Evolutionary conservation across 169 alveolate genomes (phyloP).

Genomic region (Prorocentrum cordatum): DNA sequence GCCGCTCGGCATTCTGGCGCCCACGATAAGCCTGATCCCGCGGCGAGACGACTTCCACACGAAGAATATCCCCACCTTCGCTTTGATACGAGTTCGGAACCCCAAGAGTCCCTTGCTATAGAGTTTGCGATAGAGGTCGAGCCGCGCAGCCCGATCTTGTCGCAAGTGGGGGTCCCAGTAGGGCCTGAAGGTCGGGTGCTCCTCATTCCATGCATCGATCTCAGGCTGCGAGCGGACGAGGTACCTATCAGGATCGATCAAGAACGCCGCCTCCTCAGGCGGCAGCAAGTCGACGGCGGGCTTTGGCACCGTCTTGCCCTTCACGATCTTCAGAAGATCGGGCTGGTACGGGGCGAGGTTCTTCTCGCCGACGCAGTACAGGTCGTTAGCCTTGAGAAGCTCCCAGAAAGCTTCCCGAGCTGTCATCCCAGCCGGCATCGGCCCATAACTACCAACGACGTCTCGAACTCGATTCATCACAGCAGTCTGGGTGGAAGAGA

Average conservation of each 20-base stretch:
- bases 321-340: slow-evolving; percentile 3
- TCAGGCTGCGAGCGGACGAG: background rate
- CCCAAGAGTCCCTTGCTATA: background rate
- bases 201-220: background rate
- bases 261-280: background rate
- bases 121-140: background rate
- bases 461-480: too few relatives aligned
- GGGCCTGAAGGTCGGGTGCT: background rate
- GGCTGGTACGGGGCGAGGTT: background rate
- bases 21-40: background rate
- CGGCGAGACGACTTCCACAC: background rate
- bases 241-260: background rate
- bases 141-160: background rate
- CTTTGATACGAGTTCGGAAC: background rate
- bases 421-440: background rate
- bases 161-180: slow-evolving; percentile 8
- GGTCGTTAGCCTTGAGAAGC: background rate
- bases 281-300: background rate
- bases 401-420: background rate
- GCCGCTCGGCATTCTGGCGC: background rate
- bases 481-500: too few relatives aligned
- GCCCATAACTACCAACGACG: too few relatives aligned
- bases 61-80: slow-evolving; percentile 5
- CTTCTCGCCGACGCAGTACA: background rate
- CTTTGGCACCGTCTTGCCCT: background rate